A percentile compares a stretch with the other conserved stretches of the same genome.
Evolutionary conservation across 345 rosid genomes (phyloP).

Genomic region (Xanthoceras sorbifolium): DNA sequence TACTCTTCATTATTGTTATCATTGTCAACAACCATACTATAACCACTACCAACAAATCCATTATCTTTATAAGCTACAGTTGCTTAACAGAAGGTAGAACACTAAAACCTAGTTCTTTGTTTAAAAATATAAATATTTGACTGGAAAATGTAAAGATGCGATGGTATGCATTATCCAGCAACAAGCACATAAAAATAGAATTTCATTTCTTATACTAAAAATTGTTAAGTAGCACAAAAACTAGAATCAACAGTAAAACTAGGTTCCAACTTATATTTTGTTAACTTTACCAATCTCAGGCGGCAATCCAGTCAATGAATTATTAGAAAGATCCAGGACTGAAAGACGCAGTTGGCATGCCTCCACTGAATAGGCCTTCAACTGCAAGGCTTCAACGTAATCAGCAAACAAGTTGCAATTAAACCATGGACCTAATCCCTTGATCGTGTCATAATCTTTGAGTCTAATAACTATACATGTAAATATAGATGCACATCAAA

Average conservation of each 20-base stretch:
- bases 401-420: slow-evolving; percentile 19
- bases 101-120: neutral
- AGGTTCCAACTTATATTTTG: slow-evolving; percentile 14
- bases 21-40: too few relatives aligned
- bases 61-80: neutral
- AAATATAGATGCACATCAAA: neutral
- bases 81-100: neutral
- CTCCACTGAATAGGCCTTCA: slow-evolving; percentile 80
- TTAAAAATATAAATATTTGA: neutral
- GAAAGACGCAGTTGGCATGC: slow-evolving; percentile 74
- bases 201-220: neutral
- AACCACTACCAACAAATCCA: neutral
- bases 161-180: neutral
- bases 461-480: neutral
- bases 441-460: neutral
- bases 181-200: neutral
- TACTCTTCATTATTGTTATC: neutral
- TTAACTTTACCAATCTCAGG: slow-evolving; percentile 76
- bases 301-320: slow-evolving; percentile 84
- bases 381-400: slow-evolving; percentile 45
- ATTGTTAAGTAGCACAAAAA: neutral
- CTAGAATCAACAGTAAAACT: slow-evolving; percentile 8
- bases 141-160: neutral
- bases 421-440: neutral
- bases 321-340: slow-evolving; percentile 89